Percentiles rank a stretch among this genome's conserved stretches.
Conservation (phyloP, 306 rosid species). For the Heteromeles arbutifolia region DNA sequence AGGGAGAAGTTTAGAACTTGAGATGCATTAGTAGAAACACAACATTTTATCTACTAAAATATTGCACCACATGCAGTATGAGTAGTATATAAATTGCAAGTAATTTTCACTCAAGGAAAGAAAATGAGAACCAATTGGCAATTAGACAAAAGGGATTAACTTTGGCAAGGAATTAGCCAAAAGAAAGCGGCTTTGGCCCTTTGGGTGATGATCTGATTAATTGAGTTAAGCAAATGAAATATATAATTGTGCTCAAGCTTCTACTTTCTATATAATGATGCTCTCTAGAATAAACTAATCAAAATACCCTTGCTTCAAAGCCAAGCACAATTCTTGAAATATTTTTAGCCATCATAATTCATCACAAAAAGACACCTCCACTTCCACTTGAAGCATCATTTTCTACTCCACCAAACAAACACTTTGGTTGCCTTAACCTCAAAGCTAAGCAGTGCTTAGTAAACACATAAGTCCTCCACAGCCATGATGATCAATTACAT, state of each 20-base stretch:
- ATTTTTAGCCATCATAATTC: not conserved
- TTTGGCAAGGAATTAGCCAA: not conserved
- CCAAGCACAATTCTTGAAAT: slow-evolving; percentile 29
- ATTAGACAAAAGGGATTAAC: not conserved
- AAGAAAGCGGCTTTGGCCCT: not conserved
- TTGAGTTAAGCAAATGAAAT: not conserved
- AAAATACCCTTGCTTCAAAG: slow-evolving; percentile 43
- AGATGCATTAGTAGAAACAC: too few species aligned
- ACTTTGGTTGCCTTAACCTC: slow-evolving; percentile 49
- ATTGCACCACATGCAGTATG: too few species aligned
- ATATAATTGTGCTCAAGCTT: not conserved
- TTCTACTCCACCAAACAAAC: slow-evolving; percentile 43
- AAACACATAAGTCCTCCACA: slow-evolving; percentile 11
- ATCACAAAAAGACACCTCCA: not conserved
- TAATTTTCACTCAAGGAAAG: not conserved
- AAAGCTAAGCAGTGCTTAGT: slow-evolving; percentile 42
- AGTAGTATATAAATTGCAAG: too few species aligned
- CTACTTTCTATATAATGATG: not conserved
- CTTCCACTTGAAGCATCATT: slow-evolving; percentile 2
- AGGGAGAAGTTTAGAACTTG: too few species aligned
- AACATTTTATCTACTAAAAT: too few species aligned
- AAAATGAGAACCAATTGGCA: not conserved
- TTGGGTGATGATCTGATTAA: not conserved
- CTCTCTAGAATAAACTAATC: not conserved
- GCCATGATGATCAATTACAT: slow-evolving; percentile 25